Evolutionary conservation across 352 stramenopile genomes (phyloP), one percentile per base, ranked within the genome.

Genomic region (Phytophthora pisi): DNA sequence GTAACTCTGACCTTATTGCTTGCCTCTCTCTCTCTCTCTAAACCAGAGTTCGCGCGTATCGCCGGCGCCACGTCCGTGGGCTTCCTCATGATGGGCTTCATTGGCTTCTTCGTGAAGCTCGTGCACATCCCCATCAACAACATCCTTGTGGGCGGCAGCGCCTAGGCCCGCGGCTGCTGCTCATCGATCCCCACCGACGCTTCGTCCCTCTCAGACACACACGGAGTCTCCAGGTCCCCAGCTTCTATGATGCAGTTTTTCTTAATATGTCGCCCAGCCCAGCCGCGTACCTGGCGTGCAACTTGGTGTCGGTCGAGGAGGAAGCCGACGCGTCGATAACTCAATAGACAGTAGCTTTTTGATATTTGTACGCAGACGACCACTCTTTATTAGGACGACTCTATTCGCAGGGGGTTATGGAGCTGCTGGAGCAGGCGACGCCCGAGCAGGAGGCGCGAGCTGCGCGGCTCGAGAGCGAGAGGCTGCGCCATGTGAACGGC

Each of bases 51-150:
- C 77, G 92, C 93, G 53, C 82, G 86, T 53, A 98, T 99, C 75
- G 95, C 97, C 45, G 90, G 86, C 62, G 95, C 97, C 50, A 99
- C 97, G 60, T 94, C 92, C 45, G 82, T 99, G 75, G 97, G 98
- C 60, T 99, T 99, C 82, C 79, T 99, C 58, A 97, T 99, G 74
- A 99, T 99, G 97, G 97, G 98, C 73, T 99, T 99, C 80, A 98
- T 99, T 78, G 97, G 98, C 63, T 99, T 99, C 90, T 99, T 99
- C 81, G 97, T 99, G 67, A 99, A 99, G 91, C 92, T 99, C 59
- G 93, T 99, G 77, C 97, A 99, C 89, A 99, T 99, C 74, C 98
- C 98, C 43, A 99, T 99, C 86, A 99, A 99, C 91, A 99, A 99
- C 88, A 99, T 99, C 86, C 88, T 99, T 36, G 93, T 99, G 64